Base-by-base conservation (phyloP, 139 green algal genomes). In the Haematococcus lacustris region DNA sequence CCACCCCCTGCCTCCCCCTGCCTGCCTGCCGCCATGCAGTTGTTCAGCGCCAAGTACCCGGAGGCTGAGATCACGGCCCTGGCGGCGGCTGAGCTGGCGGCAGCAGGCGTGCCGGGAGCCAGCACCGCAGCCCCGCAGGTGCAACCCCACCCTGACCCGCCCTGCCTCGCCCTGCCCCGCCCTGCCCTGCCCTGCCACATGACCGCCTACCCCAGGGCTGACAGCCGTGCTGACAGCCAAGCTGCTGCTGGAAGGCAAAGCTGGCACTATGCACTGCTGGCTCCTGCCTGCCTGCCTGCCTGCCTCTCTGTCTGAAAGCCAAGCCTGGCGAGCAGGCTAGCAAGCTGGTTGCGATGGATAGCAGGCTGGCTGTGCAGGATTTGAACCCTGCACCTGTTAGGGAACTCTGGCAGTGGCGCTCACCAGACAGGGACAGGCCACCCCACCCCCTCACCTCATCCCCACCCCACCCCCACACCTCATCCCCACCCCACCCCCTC, bases 51-150 rank as follows among this genome's bases (percentile, higher is more conserved):
- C 50, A 83, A 85, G 71, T 70, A 81, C 37, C 76, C 85, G n/a
- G 87, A 92, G 71, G 70, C 75, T 2, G 79, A 86, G 7, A 71
- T 88, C 6, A 90, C 85, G 3, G 69, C 71, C 0, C 17, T 88
- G 47, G 69, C 81, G 21, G 73, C 73, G 1, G 51, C 74, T 2
- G 73, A 85, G 28, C 26, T 65, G 13, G 57, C 23, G 57, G 32
- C 26, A 38, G 64, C 23, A 78, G 53, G 66, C 53, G 5, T 53
- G 60, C 40, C 38, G 60, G 60, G 21, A 9, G 38, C 47, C 7
- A 37, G n/a, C 39, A 51, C 40, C 17, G 35, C 59, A 13, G 71
- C 71, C 5, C 25, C 37, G 60, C 40, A 32, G 0, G 61, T 43
- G 13, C 6, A 0, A 40, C 53, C 21, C 7, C 60, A 3, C 17